Evolutionary conservation across 257 asterid species (phyloP), one percentile per base, ranked within the genome.

Genomic region (Lycium ferocissimum): DNA sequence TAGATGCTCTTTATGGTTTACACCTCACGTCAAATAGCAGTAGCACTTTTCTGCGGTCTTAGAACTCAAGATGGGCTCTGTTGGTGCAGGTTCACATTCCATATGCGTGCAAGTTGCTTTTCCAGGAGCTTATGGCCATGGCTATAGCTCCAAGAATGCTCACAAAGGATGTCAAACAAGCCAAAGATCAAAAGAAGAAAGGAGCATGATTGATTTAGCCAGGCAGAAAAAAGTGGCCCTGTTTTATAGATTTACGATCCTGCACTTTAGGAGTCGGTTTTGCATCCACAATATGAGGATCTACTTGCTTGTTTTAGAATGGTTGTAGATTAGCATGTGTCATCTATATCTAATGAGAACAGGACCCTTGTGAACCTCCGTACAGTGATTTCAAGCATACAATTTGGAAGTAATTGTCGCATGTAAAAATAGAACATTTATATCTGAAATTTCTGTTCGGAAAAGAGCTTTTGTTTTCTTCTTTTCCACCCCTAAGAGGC

Each of bases 61-160:
- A 12, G 47, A 9, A 2, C 43, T 26, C 20, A 11, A 57, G 10
- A 14, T 62, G 43, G 56, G 38, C 35, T 72, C 10, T 81, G n/a
- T 18, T 66, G 70, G 18, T 84, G 89, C 94, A 95, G 99, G 97
- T 95, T 57, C 93, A 95, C 85, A 93, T 96, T 85, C 99, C 98
- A 9, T 96, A 96, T 89, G 98, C 99, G 4, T 96, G 98, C 84
- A 96, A 96, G 91, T 90, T 96, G 72, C 92, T 96, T 57, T 94
- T 96, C 92, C 99, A 96, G 85, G 99, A 96, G 92, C 94, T 96
- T 6, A 95, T 96, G 98, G 81, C 99, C 15, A 96, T 95, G 99
- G 99, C 99, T 58, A 94, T 96, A 83, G 99, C 99, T 76, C 99
- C 99, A 12, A 91, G 99, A 87, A 93, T 95, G 98, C 91, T 96